A percentile compares a stretch with the other conserved stretches of the same genome.
phyloP scores from a whole-genome alignment of 2,329 filamentous ascomycete genomes.

The Monilinia vaccinii-corymbosi region DNA sequence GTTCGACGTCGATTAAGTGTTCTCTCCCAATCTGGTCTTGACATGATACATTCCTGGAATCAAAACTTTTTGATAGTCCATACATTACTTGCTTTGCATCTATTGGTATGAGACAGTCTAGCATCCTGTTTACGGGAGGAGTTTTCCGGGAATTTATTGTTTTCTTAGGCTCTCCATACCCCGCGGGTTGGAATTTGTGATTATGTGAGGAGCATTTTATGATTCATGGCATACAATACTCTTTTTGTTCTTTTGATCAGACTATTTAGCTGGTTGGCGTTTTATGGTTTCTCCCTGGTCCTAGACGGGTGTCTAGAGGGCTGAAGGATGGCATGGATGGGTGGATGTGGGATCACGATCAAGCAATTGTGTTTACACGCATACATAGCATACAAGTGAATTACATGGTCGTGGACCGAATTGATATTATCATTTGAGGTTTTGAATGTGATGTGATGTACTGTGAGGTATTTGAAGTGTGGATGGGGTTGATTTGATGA shows the following conservation, averaged over 20 bases:
- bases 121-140: conserved; percentile 32
- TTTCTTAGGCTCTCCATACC: not conserved
- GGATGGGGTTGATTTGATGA: not conserved
- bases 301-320: conserved; percentile 6
- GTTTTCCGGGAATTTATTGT: conserved; percentile 17
- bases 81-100: not conserved
- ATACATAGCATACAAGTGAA: conserved; percentile 5
- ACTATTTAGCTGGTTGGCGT: not conserved
- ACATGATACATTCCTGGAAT: conserved; percentile 11
- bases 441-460: not conserved
- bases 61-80: conserved; percentile 31
- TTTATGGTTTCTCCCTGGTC: conserved; percentile 3
- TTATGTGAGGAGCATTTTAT: not conserved
- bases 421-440: not conserved
- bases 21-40: conserved; percentile 20
- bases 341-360: not conserved
- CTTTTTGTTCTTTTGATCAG: not conserved
- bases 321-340: not conserved
- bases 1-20: conserved; percentile 12
- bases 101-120: conserved; percentile 26
- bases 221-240: not conserved
- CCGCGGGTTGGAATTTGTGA: not conserved
- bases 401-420: not conserved
- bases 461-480: not conserved
- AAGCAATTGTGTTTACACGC: not conserved